A percentile compares a stretch with the other conserved stretches of the same genome.
Evolutionary conservation across 768 basidiomycete genomes (phyloP).

Genomic region (Nidularia sp.): DNA sequence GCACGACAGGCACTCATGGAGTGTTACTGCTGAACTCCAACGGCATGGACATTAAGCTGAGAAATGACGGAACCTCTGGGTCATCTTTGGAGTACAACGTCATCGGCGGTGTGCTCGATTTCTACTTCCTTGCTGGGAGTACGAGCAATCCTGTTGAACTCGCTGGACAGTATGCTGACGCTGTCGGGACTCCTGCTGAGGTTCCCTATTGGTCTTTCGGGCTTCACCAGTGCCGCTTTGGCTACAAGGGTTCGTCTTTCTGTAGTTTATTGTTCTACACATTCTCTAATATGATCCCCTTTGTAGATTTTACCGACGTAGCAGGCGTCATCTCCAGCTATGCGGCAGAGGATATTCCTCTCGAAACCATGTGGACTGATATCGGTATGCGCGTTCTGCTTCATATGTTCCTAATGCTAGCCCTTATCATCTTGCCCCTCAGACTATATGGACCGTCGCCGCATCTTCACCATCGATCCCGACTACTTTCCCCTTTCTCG

Average conservation of each 20-base stretch:
- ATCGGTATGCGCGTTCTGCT: constrained; percentile 39
- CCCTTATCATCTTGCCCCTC: no score
- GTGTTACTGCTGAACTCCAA: constrained; percentile 68
- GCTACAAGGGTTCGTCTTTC: constrained; percentile 44
- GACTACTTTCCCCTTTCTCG: constrained; percentile 59
- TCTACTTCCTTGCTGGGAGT: constrained; percentile 75
- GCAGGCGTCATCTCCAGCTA: constrained; percentile 61
- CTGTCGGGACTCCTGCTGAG: constrained; percentile 64
- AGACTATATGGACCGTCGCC: constrained; percentile 71
- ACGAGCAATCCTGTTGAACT: constrained; percentile 52
- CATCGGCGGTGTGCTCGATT: constrained; percentile 74
- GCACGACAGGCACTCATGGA: constrained; percentile 61
- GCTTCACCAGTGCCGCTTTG: constrained; percentile 70
- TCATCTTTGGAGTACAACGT: constrained; percentile 67
- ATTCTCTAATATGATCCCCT: background rate
- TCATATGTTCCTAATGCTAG: no score
- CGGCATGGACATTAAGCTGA: constrained; percentile 76
- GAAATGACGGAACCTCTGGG: constrained; percentile 26
- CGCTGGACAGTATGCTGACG: constrained; percentile 64
- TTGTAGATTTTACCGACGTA: constrained; percentile 56
- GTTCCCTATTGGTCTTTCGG: constrained; percentile 76
- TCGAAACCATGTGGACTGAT: constrained; percentile 81
- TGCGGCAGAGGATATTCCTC: constrained; percentile 54
- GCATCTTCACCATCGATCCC: constrained; percentile 67
- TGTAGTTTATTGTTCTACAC: constrained; percentile 8